Evolutionary conservation across 2,329 filamentous ascomycete species (phyloP), one percentile per base, ranked within the genome.

Genomic region (Alternaria viburni): DNA sequence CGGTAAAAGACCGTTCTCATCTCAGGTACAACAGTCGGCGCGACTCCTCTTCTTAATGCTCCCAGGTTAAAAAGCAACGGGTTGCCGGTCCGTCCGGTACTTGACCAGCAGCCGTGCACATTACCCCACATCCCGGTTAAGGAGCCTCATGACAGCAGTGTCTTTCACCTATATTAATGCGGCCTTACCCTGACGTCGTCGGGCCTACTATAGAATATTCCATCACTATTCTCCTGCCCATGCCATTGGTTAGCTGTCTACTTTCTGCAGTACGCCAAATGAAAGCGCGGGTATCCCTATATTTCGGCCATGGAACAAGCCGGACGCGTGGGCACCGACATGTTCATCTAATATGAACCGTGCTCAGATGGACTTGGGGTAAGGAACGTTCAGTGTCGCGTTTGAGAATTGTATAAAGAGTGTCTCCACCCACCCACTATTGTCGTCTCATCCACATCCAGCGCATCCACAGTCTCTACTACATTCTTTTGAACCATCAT

Each of bases 171-270:
- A 67, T 63, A 71, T 69, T 69, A 64, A 65, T 21, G 21, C 58
- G 60, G 60, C 58, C 55, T 63, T 65, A 49, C 13, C 41, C 57
- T 54, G 52, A 62, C 59, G 57, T 62, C 57, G 59, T 58, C 52
- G 54, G 62, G 44, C 64, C 49, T 66, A 70, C 62, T 74, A 69
- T 73, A 64, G 71, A 73, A 71, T 36, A 41, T 70, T 74, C 68
- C 65, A 54, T 41, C 45, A 50, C 36, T 43, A 44, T 69, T 68
- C 66, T 67, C 64, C 62, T 61, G 64, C 50, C 19, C 47, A 9
- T 17, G 9, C 63, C 45, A 75, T 73, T 72, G 66, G 71, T 21
- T 41, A 46, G n/a, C 36, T 49, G 30, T 23, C 19, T 15, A 25
- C n/a, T 5, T 25, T 52, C 19, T 52, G 49, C 49, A 36, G 49